phyloP scores from a whole-genome alignment of 108 stramenopile genomes.

The Cyclotella sp. region DNA sequence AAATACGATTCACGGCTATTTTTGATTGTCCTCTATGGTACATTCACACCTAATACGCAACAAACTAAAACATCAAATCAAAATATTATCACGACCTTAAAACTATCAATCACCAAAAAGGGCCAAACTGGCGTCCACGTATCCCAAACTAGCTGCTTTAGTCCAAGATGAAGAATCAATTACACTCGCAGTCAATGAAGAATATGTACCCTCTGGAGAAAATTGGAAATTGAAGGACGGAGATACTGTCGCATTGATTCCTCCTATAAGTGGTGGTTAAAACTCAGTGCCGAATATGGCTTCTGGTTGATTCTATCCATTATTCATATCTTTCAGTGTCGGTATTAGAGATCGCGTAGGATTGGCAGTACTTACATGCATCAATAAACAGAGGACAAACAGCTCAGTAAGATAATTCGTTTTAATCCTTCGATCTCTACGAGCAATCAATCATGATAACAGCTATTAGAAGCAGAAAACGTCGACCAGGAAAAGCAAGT shows the following conservation, averaged over 20 bases:
- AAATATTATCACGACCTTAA: background rate
- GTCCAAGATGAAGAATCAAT: conserved; percentile 80
- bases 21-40: background rate
- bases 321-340: too few species aligned
- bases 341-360: too few species aligned
- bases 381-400: too few species aligned
- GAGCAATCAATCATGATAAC: background rate
- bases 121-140: conserved; percentile 57
- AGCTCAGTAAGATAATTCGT: too few species aligned
- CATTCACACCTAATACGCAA: background rate
- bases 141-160: conserved; percentile 66
- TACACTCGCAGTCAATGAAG: conserved; percentile 88
- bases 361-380: too few species aligned
- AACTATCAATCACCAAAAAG: conserved; percentile 28
- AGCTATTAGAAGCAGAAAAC: background rate
- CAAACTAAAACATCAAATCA: background rate
- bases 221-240: conserved; percentile 64
- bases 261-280: conserved; percentile 87
- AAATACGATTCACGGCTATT: background rate
- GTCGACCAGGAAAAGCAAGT: too few species aligned
- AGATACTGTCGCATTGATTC: conserved; percentile 86
- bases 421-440: too few species aligned
- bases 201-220: conserved; percentile 75
- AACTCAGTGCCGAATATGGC: background rate
- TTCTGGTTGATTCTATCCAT: too few species aligned